Base-by-base conservation (phyloP, 306 rosid species). In the Pyrus betulifolia region DNA sequence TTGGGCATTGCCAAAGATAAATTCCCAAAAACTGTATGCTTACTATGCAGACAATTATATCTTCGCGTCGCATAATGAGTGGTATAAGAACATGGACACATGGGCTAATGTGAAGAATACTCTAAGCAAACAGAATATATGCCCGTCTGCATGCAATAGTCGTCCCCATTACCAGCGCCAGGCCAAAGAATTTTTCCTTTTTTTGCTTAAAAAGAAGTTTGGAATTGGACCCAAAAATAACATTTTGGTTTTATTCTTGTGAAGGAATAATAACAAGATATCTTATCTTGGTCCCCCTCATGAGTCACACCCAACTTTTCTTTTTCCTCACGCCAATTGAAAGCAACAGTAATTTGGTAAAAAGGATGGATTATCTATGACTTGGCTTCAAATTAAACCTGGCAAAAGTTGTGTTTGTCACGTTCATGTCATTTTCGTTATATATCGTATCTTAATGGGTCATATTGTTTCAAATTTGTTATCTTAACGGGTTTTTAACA, bases 181-280 rank as follows among this genome's bases (percentile, higher is more conserved):
- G 21, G 68, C 42, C 68, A 15, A 63, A 30, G 42, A 30, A 28
- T 63, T 63, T 30, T 15, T 30, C 10, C 31, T 30, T 22, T 10
- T 35, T 60, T 10, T 74, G 76, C 15, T 58, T 22, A 42, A 23
- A 10, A 74, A 42, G 44, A 73, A 1, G 46, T 60, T 3, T 42
- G 70, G 78, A 74, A 45, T 46, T 74, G 70, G 70, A 74, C 78
- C 78, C 46, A 17, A 45, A 72, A 61, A 5, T 45, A 21, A 38
- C 66, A 62, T 22, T 35, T 44, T 45, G 70, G 61, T 45, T 44
- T 59, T 38, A 74, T 62, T 45, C 46, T 63, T 14, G n/a, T 27
- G 61, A 74, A 63, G 78, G 70, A 63, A 62, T 45, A 74, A 45
- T 7, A 74, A 74, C 42, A 45, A 10, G 42, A 38, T 38, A 38